A percentile compares a stretch with the other conserved stretches of the same genome.
Conservation (phyloP, 129 eudicot genomes). For the Saposhnikovia divaricata region DNA sequence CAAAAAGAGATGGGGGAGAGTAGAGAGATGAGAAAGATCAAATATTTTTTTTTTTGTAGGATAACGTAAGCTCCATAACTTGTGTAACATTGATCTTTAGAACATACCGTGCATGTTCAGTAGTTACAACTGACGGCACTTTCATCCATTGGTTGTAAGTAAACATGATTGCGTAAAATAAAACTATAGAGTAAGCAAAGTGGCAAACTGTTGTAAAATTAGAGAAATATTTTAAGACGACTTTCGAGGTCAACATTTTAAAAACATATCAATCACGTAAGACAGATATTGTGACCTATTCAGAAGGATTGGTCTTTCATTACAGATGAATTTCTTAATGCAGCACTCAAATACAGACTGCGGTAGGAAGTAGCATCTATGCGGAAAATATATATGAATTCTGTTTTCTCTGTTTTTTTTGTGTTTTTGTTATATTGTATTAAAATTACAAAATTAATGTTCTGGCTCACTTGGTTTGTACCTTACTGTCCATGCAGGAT, state of each 20-base stretch:
- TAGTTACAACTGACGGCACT: background rate
- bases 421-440: background rate
- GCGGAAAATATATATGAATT: background rate
- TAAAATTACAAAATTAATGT: background rate
- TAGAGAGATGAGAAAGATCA: background rate
- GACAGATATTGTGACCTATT: background rate
- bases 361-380: background rate
- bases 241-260: background rate
- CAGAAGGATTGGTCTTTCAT: background rate
- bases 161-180: background rate
- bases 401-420: background rate
- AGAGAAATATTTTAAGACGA: background rate
- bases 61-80: background rate
- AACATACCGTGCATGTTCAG: background rate
- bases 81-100: background rate
- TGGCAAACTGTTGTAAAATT: background rate
- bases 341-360: background rate
- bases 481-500: constrained; percentile 34
- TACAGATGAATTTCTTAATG: background rate
- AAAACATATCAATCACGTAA: background rate
- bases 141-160: background rate
- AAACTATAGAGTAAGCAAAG: background rate
- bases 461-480: background rate
- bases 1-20: background rate
- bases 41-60: background rate